Base-by-base conservation (phyloP, 1,139 yeast species). In the Pichia cactophila region DNA sequence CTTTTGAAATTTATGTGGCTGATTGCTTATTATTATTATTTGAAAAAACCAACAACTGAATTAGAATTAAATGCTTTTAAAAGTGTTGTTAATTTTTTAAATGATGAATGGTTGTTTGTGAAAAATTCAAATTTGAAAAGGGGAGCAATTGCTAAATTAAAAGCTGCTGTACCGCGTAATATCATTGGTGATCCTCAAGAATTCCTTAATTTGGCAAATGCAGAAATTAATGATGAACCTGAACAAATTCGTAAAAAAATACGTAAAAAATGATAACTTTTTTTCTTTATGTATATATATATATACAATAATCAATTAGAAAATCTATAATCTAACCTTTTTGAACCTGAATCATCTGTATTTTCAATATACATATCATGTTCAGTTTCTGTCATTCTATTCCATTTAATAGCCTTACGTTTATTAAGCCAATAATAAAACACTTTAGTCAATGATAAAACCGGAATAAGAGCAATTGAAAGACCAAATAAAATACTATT, bases 1-100 rank as follows among this genome's bases (percentile, higher is more conserved):
- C 87, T 88, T 61, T 77, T 81, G 52, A 77, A 73, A 53, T 83
- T 86, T 4, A 65, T 87, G 62, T 85, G 94, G 90, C 69, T 80
- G 28, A 69, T 84, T 5, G 75, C 77, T 12, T 72, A 71, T 68
- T 74, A 71, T 56, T 71, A 73, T 49, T 67, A 70, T 38, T 9
- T 20, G 5, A 42, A 26, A 12, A 54, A 55, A 1, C 66, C 64
- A 42, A n/a, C 51, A 3, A 49, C 43, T 41, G 49, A 38, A 7
- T 39, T 51, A 14, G 58, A 59, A 37, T 20, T 48, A 7, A 46
- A 52, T 7, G 56, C 58, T 28, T 46, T 57, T 29, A 26, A 47
- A 11, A 51, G 50, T 17, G 41, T 64, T 33, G 40, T 56, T 0
- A 33, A 45, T 1, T 64, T 64, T 46, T 56, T 63, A 43, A 43